Conservation (phyloP, 2,329 filamentous ascomycete genomes). For the Sordariomycetes sp. region DNA sequence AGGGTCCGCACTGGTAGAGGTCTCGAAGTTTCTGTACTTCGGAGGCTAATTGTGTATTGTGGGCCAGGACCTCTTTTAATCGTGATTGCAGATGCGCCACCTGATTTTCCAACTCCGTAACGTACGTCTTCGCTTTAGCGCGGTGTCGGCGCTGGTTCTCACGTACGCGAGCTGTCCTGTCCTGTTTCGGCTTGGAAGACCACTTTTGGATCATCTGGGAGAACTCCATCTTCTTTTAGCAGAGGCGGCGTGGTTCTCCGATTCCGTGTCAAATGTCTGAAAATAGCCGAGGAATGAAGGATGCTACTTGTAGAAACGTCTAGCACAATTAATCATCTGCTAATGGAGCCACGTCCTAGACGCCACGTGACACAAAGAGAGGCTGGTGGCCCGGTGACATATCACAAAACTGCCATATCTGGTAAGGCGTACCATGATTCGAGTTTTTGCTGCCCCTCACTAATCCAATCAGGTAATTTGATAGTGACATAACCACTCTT, state of each 20-base stretch:
- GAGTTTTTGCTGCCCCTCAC: neutral
- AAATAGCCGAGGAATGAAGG: too few relatives aligned
- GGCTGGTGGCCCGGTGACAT: neutral
- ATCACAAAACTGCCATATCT: neutral
- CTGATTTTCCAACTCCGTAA: slow-evolving; percentile 14
- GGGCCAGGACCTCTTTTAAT: neutral
- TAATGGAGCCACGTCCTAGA: too few relatives aligned
- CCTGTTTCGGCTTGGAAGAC: neutral
- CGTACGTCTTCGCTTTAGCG: slow-evolving; percentile 23
- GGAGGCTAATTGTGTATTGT: neutral
- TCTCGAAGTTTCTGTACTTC: neutral
- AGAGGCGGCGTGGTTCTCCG: neutral
- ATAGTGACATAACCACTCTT: neutral
- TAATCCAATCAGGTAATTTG: neutral
- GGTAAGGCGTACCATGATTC: neutral
- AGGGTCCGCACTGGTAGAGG: neutral
- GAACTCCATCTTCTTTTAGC: neutral
- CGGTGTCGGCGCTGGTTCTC: slow-evolving; percentile 38
- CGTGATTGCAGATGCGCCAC: neutral
- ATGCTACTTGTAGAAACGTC: too few relatives aligned
- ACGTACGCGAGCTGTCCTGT: slow-evolving; percentile 21
- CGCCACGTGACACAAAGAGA: too few relatives aligned
- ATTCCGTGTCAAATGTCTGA: too few relatives aligned
- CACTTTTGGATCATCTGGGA: neutral
- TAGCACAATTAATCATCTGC: too few relatives aligned